These are phyloP conservation scores for Boletus sp. DNA, from an alignment of 768 basidiomycete species.

Conservation along the genomic window DNA sequence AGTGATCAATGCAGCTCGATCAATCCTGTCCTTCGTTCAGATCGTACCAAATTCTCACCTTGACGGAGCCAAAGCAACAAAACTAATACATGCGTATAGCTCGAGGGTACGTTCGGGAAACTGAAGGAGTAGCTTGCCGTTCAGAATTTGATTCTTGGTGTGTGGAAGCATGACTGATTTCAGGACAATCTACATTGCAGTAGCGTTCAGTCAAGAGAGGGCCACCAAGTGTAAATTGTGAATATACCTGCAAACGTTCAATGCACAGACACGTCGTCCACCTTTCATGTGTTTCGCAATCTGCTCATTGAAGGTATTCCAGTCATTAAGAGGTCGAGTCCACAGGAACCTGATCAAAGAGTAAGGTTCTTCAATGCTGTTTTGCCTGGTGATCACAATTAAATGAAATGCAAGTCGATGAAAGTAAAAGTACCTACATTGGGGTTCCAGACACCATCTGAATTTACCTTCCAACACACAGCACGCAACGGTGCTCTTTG, in stretches of 20 bases:
- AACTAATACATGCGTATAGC: slow-evolving; percentile 69
- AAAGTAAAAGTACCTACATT: slow-evolving; percentile 41
- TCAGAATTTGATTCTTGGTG: slow-evolving; percentile 65
- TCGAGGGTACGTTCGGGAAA: slow-evolving; percentile 75
- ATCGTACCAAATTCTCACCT: slow-evolving; percentile 46
- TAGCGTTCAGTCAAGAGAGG: background rate
- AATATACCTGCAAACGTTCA: slow-evolving; percentile 75
- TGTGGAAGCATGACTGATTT: slow-evolving; percentile 88
- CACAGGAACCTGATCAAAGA: slow-evolving; percentile 88
- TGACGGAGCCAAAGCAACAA: slow-evolving; percentile 83
- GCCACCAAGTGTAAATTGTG: background rate
- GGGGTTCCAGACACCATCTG: slow-evolving; percentile 85
- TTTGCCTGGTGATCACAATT: slow-evolving; percentile 54
- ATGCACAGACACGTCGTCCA: slow-evolving; percentile 61
- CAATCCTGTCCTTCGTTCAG: background rate
- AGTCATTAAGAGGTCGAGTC: slow-evolving; percentile 77
- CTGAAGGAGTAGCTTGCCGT: slow-evolving; percentile 80
- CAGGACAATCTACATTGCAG: slow-evolving; percentile 62
- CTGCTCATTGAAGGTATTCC: slow-evolving; percentile 72
- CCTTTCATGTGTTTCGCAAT: slow-evolving; percentile 79
- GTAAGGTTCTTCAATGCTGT: slow-evolving; percentile 86
- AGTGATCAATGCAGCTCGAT: background rate
- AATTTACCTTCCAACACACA: slow-evolving; percentile 74
- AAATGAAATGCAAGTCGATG: background rate
- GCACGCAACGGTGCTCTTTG: slow-evolving; percentile 76